phyloP scores from a whole-genome alignment of 1,139 yeast species.

The Hyphopichia pseudoburtonii region DNA sequence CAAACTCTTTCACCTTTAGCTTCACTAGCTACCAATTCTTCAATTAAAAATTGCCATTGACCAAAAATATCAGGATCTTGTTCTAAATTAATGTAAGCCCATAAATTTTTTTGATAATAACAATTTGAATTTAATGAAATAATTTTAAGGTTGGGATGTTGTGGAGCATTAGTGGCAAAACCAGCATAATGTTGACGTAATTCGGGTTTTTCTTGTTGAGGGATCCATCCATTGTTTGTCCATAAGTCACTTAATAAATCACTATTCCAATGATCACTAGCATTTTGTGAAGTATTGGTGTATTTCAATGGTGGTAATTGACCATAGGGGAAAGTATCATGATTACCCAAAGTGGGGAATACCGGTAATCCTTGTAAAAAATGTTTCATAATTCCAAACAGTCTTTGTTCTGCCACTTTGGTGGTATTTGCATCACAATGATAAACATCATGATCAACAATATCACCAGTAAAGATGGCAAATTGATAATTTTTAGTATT shows the following conservation, averaged over 20 bases:
- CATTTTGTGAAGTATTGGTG: conserved; percentile 43
- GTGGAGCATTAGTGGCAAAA: conserved; percentile 53
- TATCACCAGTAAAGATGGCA: conserved; percentile 68
- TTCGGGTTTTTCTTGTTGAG: conserved; percentile 20
- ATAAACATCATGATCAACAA: conserved; percentile 59
- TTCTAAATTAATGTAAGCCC: conserved; percentile 56
- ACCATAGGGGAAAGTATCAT: conserved; percentile 72
- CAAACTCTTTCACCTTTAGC: conserved; percentile 60
- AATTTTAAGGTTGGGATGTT: conserved; percentile 61
- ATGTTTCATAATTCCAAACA: conserved; percentile 55
- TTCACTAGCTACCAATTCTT: conserved; percentile 63
- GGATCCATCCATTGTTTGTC: conserved; percentile 43
- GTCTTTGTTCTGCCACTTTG: conserved; percentile 50
- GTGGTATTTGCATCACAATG: conserved; percentile 50
- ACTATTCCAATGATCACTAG: conserved; percentile 58
- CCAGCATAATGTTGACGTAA: conserved; percentile 56
- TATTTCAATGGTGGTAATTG: conserved; percentile 55
- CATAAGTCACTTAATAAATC: conserved; percentile 62
- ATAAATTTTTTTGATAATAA: conserved; percentile 64
- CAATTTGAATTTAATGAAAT: conserved; percentile 67
- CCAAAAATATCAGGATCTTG: conserved; percentile 64
- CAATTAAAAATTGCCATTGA: conserved; percentile 58
- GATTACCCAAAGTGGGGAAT: conserved; percentile 69
- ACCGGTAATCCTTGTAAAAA: conserved; percentile 56
- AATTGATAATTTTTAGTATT: conserved; percentile 48